Base-by-base conservation (phyloP, 768 basidiomycete genomes). In the Termitomyces sp. region DNA sequence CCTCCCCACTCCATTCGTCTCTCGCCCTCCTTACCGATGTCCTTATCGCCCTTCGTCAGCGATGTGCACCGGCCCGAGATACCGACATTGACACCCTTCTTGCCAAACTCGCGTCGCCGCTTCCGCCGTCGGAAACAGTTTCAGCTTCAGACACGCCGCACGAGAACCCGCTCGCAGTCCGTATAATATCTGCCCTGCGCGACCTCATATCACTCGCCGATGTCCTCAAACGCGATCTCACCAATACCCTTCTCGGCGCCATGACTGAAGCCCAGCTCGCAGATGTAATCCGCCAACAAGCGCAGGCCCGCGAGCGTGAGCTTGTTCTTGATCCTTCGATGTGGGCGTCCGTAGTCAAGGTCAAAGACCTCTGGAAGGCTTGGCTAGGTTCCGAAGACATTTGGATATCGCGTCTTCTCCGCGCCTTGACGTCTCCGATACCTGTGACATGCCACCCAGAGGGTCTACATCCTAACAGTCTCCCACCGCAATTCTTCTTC, bases 401-500 rank as follows among this genome's bases (percentile, higher is more conserved):
- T 14, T 86, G 84, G 83, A 72, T 80, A n/a, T 62, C 65, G 24
- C 77, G 79, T 49, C 70, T 85, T 7, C 63, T 84, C 20, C 74
- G 73, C 38, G 75, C 79, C 2, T 62, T 87, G 30, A 74, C 65
- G 22, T 68, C 71, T 8, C 64, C 75, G 14, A 60, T 61, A 60
- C 63, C 80, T 43, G 68, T 83, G 26, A 73, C 71, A 1, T 83
- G 80, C 51, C 57, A 40, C 1, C 62, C 58, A 20, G 40, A 64
- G 66, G 46, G 62, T 62, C 30, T 70, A 70, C 16, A 58, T 13
- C 54, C 60, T 43, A 86, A 88, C 59, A 57, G 61, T 22, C 74
- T 90, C 16, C 88, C 89, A 1, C 86, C 87, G 0, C 81, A 83
- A 35, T 80, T 90, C 60, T 81, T 89, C 63, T 83, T 90, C 66